Percentiles rank a stretch among this genome's conserved stretches.
phyloP scores from a whole-genome alignment of 2,329 filamentous ascomycete species.

The Neonectria sp. region DNA sequence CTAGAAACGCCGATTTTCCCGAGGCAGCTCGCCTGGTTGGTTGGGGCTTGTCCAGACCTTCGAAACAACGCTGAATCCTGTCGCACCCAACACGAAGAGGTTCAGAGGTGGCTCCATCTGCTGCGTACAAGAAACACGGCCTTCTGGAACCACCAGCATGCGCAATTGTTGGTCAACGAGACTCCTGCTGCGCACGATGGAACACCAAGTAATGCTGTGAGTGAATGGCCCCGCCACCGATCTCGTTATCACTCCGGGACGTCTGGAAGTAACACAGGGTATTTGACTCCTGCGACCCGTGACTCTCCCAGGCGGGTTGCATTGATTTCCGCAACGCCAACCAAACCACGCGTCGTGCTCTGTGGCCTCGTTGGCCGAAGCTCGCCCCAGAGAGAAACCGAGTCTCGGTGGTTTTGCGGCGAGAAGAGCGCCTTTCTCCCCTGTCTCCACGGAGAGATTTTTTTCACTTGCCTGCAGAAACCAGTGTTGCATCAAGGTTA shows the following conservation, averaged over 20 bases:
- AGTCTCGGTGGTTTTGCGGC: conserved; percentile 36
- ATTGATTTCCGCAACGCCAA: neutral
- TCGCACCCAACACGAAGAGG: neutral
- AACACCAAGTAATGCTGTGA: conserved; percentile 11
- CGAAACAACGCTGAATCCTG: conserved; percentile 19
- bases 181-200: neutral
- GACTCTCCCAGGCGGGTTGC: neutral
- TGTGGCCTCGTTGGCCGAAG: conserved; percentile 2
- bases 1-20: conserved; percentile 47
- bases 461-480: neutral
- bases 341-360: neutral
- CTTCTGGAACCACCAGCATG: conserved; percentile 25
- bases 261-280: conserved; percentile 28
- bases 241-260: neutral
- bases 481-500: neutral
- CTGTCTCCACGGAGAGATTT: conserved; percentile 7
- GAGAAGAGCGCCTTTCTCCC: conserved; percentile 26
- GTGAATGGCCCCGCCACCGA: neutral
- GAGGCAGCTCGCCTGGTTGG: conserved; percentile 35
- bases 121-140: conserved; percentile 2
- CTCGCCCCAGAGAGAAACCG: conserved; percentile 6
- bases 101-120: conserved; percentile 1
- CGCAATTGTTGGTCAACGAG: conserved; percentile 2
- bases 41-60: conserved; percentile 7
- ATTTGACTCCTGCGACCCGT: conserved; percentile 27